Conservation (phyloP, 2,329 filamentous ascomycete genomes). For the Chaetomium olivaceum region DNA sequence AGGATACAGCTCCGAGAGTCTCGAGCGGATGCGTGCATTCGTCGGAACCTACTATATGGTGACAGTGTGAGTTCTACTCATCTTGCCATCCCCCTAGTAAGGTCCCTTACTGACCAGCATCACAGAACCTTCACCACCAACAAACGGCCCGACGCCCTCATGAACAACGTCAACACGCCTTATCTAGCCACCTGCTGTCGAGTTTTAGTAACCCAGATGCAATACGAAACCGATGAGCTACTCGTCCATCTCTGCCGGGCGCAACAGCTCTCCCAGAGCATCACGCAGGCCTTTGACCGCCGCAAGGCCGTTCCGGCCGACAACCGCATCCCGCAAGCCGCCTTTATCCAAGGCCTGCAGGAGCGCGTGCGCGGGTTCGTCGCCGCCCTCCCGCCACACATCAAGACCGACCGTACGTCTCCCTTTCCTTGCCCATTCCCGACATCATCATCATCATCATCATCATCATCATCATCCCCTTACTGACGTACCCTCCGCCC, state of each 20-base stretch:
- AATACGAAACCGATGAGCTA: conserved; percentile 47
- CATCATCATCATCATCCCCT: too few species aligned
- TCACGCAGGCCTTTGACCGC: conserved; percentile 44
- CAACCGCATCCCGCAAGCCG: conserved; percentile 41
- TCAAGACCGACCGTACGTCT: conserved; percentile 36
- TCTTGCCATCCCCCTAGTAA: neutral
- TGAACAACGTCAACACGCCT: conserved; percentile 50
- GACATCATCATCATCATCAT: too few species aligned
- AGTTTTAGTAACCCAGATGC: conserved; percentile 45
- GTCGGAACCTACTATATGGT: conserved; percentile 53
- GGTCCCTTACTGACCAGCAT: neutral
- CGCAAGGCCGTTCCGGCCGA: conserved; percentile 33
- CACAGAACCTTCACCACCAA: conserved; percentile 38
- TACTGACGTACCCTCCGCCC: neutral
- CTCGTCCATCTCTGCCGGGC: conserved; percentile 49
- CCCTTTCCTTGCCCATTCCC: neutral
- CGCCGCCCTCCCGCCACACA: conserved; percentile 39
- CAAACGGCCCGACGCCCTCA: conserved; percentile 51
- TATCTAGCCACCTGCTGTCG: conserved; percentile 48
- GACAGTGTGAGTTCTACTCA: conserved; percentile 44
- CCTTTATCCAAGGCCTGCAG: conserved; percentile 47
- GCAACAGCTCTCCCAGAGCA: conserved; percentile 51
- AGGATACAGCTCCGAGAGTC: conserved; percentile 33
- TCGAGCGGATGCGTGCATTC: conserved; percentile 51
- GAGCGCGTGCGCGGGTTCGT: conserved; percentile 47